These are phyloP conservation scores for Yarrowia sp. DNA, from an alignment of 805 yeast species.

Conservation along the genomic window DNA sequence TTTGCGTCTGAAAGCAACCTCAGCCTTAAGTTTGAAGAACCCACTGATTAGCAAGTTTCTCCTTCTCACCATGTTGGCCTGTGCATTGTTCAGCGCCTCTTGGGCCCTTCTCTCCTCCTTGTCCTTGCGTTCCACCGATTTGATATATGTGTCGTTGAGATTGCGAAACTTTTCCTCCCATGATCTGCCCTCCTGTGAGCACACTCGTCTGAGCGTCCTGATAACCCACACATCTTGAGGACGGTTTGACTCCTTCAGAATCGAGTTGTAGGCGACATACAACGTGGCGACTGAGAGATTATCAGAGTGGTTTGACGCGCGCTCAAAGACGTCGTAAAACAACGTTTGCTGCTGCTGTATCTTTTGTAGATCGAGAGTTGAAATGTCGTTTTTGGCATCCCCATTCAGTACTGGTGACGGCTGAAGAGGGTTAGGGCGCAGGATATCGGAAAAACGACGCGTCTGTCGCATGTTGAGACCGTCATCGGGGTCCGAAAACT, in stretches of 20 bases:
- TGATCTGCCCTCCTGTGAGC: conserved; percentile 4
- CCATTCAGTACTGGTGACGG: neutral
- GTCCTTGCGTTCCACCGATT: neutral
- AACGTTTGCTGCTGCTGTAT: conserved; percentile 1
- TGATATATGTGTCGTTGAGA: conserved; percentile 8
- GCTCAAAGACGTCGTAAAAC: neutral
- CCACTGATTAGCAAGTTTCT: neutral
- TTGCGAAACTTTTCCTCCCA: conserved; percentile 19
- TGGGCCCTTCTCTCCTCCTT: neutral
- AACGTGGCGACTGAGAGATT: neutral
- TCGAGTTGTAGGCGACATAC: neutral
- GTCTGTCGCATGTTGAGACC: neutral
- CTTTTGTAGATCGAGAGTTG: neutral
- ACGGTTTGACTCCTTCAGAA: neutral
- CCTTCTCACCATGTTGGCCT: neutral
- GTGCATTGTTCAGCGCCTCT: neutral
- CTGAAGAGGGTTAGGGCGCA: neutral
- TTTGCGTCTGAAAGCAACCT: neutral
- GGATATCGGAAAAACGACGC: neutral
- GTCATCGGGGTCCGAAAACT: neutral
- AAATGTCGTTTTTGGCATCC: neutral
- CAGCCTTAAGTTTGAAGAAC: neutral
- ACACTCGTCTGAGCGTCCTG: neutral
- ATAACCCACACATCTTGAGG: conserved; percentile 1
- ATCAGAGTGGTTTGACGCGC: neutral